Evolutionary conservation across 768 basidiomycete species (phyloP).

Genomic region (Termitomyces titanicus): DNA sequence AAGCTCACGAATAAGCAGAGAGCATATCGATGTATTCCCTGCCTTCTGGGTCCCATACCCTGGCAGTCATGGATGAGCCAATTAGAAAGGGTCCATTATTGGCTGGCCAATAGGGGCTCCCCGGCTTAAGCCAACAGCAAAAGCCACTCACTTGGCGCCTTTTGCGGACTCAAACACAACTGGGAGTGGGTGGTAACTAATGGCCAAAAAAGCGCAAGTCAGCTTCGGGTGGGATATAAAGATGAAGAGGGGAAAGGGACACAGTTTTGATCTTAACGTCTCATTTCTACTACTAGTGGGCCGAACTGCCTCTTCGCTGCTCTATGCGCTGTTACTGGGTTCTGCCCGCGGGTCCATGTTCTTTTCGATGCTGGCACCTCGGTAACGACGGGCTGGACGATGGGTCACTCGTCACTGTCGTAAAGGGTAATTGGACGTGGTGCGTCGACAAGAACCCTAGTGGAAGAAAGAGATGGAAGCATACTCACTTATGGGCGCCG

Average conservation of each 20-base stretch:
- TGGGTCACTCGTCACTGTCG: slow-evolving; percentile 19
- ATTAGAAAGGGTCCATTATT: slow-evolving; percentile 11
- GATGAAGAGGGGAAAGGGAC: slow-evolving; percentile 18
- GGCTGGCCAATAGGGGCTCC: slow-evolving; percentile 17
- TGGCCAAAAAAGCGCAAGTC: slow-evolving; percentile 42
- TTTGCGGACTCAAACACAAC: slow-evolving; percentile 89
- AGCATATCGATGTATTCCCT: slow-evolving; percentile 98
- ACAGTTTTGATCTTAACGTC: slow-evolving; percentile 7
- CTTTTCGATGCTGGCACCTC: slow-evolving; percentile 1
- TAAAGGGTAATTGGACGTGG: slow-evolving; percentile 22
- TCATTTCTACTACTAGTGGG: neutral
- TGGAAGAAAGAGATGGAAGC: slow-evolving; percentile 3
- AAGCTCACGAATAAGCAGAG: slow-evolving; percentile 88
- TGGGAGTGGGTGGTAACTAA: slow-evolving; percentile 93
- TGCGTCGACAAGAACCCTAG: slow-evolving; percentile 25
- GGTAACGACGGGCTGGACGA: slow-evolving; percentile 18
- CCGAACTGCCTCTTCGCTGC: slow-evolving; percentile 3
- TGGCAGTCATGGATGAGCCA: slow-evolving; percentile 19
- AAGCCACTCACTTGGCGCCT: slow-evolving; percentile 80
- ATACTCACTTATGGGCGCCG: slow-evolving; percentile 85
- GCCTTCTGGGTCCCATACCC: slow-evolving; percentile 94
- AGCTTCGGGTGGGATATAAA: slow-evolving; percentile 24
- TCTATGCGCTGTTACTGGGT: slow-evolving; percentile 10
- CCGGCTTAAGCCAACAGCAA: slow-evolving; percentile 23
- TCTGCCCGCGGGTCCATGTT: slow-evolving; percentile 3